A percentile compares a stretch with the other conserved stretches of the same genome.
phyloP scores from a whole-genome alignment of 2,329 filamentous ascomycete genomes.

The Hymenoscyphus albidus region DNA sequence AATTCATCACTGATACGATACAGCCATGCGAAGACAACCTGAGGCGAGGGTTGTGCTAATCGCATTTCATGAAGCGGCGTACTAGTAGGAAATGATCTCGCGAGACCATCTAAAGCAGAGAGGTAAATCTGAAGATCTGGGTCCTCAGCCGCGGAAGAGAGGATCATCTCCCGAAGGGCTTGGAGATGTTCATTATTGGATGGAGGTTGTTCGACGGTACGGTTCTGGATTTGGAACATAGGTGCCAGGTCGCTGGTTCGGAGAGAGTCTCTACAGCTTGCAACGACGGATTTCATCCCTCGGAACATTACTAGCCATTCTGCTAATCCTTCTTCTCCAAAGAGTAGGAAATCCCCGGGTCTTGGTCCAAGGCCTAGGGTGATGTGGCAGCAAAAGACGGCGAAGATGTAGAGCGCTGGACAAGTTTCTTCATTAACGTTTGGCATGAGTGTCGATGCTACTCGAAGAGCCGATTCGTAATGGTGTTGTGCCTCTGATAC shows the following conservation, averaged over 20 bases:
- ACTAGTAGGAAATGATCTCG: slow-evolving; percentile 8
- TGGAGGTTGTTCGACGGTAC: slow-evolving; percentile 13
- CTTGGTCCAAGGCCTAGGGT: slow-evolving; percentile 36
- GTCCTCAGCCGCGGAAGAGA: neutral
- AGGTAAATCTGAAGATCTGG: slow-evolving; percentile 15
- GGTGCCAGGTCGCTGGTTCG: slow-evolving; percentile 19
- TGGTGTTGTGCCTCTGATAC: slow-evolving; percentile 36
- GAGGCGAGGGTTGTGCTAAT: slow-evolving; percentile 11
- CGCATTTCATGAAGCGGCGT: neutral
- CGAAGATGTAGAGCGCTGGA: slow-evolving; percentile 38
- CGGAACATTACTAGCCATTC: slow-evolving; percentile 38
- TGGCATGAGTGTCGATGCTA: slow-evolving; percentile 35
- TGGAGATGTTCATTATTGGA: slow-evolving; percentile 15
- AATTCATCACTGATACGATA: slow-evolving; percentile 20
- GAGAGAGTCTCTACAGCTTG: slow-evolving; percentile 28
- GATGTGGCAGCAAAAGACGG: slow-evolving; percentile 36
- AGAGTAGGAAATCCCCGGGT: slow-evolving; percentile 36
- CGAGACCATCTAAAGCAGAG: slow-evolving; percentile 8
- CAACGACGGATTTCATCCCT: slow-evolving; percentile 34
- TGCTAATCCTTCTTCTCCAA: slow-evolving; percentile 33
- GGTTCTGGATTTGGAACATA: slow-evolving; percentile 18
- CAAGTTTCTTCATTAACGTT: slow-evolving; percentile 33
- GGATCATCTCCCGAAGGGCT: slow-evolving; percentile 10
- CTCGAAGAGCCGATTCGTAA: slow-evolving; percentile 28
- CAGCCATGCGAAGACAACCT: slow-evolving; percentile 19